Conservation (phyloP, 2,329 filamentous ascomycete species). For the Coniochaeta sp. region DNA sequence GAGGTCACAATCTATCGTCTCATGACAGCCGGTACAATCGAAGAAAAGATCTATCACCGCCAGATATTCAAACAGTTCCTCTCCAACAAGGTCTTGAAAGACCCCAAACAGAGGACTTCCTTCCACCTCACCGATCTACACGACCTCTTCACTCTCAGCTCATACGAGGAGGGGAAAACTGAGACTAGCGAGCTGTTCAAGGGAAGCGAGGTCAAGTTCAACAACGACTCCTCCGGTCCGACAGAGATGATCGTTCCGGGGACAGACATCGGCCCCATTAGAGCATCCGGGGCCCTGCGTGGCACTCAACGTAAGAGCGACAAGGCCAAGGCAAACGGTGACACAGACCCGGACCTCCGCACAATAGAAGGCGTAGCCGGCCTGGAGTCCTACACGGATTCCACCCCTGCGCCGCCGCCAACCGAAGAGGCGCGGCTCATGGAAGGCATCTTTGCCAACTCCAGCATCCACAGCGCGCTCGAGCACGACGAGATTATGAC, state of each 20-base stretch:
- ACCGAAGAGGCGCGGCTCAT: conserved; percentile 71
- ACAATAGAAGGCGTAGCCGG: conserved; percentile 48
- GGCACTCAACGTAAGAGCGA: not conserved
- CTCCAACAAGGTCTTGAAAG: conserved; percentile 90
- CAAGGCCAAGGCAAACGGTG: not conserved
- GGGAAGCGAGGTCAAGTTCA: conserved; percentile 67
- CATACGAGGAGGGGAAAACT: conserved; percentile 60
- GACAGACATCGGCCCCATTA: conserved; percentile 11
- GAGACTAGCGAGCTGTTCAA: conserved; percentile 84
- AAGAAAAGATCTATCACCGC: conserved; percentile 98
- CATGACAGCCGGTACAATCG: conserved; percentile 97
- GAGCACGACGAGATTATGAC: conserved; percentile 90
- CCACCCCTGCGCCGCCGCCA: conserved; percentile 30
- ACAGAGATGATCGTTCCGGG: conserved; percentile 21
- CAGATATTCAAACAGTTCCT: conserved; percentile 99
- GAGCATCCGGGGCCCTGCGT: not conserved
- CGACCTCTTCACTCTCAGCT: conserved; percentile 78
- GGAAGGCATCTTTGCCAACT: conserved; percentile 79
- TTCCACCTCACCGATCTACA: conserved; percentile 88
- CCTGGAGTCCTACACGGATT: conserved; percentile 55
- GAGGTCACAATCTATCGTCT: conserved; percentile 94
- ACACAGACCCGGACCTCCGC: conserved; percentile 2
- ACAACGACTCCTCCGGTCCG: conserved; percentile 29
- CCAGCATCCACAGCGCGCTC: conserved; percentile 81
- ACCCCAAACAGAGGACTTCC: conserved; percentile 86